Conservation (phyloP, 2,329 filamentous ascomycete genomes). For the Phialocephala subalpina region DNA sequence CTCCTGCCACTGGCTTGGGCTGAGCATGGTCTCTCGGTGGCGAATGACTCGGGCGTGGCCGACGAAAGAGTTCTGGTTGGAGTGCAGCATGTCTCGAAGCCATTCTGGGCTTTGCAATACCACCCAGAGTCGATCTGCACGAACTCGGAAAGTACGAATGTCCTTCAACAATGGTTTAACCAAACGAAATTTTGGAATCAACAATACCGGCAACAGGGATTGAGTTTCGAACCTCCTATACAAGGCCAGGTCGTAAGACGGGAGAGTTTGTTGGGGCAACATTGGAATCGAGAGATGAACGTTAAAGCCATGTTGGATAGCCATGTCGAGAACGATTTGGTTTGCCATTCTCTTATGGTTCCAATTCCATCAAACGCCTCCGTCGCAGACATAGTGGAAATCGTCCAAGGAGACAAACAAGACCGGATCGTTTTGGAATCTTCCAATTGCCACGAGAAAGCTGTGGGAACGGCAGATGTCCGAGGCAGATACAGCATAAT, state of each 20-base stretch:
- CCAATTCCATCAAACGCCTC: constrained; percentile 55
- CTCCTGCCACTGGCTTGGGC: constrained; percentile 46
- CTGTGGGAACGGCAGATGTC: constrained; percentile 54
- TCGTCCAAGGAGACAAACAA: constrained; percentile 37
- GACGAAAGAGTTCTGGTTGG: constrained; percentile 63
- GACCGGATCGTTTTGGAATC: constrained; percentile 68
- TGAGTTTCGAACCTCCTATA: constrained; percentile 21
- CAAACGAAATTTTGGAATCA: constrained; percentile 56
- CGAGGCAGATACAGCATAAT: constrained; percentile 77
- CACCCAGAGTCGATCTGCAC: constrained; percentile 77
- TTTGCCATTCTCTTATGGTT: constrained; percentile 53
- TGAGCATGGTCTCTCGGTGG: constrained; percentile 34
- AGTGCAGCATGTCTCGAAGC: constrained; percentile 62
- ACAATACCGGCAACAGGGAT: constrained; percentile 16
- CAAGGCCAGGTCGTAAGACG: constrained; percentile 36
- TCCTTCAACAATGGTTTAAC: constrained; percentile 71
- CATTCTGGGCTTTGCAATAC: constrained; percentile 75
- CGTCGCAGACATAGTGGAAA: constrained; percentile 62
- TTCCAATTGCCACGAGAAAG: constrained; percentile 58
- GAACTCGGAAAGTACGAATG: constrained; percentile 57
- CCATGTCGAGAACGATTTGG: constrained; percentile 29
- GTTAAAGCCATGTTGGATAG: neutral
- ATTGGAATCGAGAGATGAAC: constrained; percentile 11
- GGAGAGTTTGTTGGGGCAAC: constrained; percentile 39
- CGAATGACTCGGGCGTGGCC: constrained; percentile 40